A percentile compares a stretch with the other conserved stretches of the same genome.
Evolutionary conservation across 2,329 filamentous ascomycete species (phyloP).

Genomic region (Pseudopyrenochaeta lycopersici): DNA sequence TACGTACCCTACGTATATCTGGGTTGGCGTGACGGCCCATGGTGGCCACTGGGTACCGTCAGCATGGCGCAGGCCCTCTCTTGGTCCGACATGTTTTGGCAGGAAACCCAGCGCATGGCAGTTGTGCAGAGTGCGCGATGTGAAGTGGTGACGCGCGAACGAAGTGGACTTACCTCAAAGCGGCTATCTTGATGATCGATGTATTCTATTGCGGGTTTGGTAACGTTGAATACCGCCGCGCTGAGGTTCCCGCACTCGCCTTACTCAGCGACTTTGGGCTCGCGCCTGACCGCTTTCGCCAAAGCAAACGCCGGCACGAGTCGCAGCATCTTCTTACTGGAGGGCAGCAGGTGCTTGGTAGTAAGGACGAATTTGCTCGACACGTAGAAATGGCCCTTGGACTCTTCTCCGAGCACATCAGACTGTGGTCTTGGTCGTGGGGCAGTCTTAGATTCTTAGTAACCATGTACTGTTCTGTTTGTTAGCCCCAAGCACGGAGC

Average conservation of each 20-base stretch:
- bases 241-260: neutral
- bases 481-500: neutral
- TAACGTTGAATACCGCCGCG: neutral
- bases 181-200: conserved; percentile 8
- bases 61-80: conserved; percentile 15
- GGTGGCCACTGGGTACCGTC: conserved; percentile 18
- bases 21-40: conserved; percentile 52
- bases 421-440: neutral
- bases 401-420: neutral
- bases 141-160: neutral
- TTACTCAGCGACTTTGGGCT: neutral
- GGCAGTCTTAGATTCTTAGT: neutral
- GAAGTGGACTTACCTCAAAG: conserved; percentile 19
- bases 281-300: neutral
- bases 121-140: neutral
- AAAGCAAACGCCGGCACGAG: neutral
- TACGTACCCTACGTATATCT: conserved; percentile 45
- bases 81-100: neutral
- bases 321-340: neutral
- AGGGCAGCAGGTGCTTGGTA: neutral
- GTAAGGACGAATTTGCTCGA: no score
- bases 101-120: neutral
- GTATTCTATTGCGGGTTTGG: conserved; percentile 11
- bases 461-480: conserved; percentile 1
- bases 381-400: no score